Percentiles rank a stretch among this genome's conserved stretches.
Conservation (phyloP, 441 rosid species). For the Populus trichocarpa region DNA sequence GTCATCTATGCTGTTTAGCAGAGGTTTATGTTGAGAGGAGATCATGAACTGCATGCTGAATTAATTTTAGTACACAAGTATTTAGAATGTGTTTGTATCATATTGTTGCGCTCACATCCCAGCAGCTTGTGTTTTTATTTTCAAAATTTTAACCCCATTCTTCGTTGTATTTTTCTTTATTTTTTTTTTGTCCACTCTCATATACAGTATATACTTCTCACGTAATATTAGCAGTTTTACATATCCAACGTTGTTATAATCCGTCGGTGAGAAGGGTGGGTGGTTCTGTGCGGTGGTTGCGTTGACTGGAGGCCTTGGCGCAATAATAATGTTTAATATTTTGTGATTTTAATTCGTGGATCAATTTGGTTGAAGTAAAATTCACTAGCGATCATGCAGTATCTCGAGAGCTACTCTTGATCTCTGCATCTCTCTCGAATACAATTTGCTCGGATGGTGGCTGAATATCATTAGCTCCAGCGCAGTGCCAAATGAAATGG, state of each 20-base stretch:
- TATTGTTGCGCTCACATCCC: background rate
- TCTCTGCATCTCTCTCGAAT: no score
- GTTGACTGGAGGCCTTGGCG: background rate
- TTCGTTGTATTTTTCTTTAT: background rate
- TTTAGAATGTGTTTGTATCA: slow-evolving; percentile 7
- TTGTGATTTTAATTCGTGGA: background rate
- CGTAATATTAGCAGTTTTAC: background rate
- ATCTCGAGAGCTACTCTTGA: no score
- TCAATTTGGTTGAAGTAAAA: no score
- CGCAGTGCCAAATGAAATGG: background rate
- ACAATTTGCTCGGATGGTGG: background rate
- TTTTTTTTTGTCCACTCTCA: background rate
- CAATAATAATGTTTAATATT: background rate
- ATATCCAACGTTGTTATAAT: background rate
- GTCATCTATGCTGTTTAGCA: slow-evolving; percentile 17
- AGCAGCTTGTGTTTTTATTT: background rate
- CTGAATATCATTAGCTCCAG: background rate
- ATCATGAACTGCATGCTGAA: slow-evolving; percentile 4
- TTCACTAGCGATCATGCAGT: no score
- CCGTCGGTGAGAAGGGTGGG: background rate
- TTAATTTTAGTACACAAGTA: slow-evolving; percentile 15
- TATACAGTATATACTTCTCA: background rate
- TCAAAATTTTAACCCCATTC: background rate
- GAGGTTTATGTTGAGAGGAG: slow-evolving; percentile 16
- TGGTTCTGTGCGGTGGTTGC: background rate